Conservation (phyloP, 768 basidiomycete genomes). For the Holtermannia corniformis region DNA sequence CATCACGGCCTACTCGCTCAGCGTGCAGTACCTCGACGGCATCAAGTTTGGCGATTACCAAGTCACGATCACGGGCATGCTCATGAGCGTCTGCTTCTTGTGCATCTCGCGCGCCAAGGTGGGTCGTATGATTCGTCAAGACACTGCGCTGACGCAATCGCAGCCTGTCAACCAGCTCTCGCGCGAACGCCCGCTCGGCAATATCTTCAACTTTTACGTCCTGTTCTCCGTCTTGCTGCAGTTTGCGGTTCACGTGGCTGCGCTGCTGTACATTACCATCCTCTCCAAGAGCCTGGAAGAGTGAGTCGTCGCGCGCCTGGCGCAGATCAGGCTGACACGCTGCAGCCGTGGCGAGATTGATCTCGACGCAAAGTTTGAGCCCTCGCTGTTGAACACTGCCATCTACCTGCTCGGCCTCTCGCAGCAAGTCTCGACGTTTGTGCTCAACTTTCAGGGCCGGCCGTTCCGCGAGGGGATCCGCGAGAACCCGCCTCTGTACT, state of each 20-base stretch:
- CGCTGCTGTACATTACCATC: slow-evolving; percentile 86
- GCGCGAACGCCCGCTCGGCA: slow-evolving; percentile 80
- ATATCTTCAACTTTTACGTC: slow-evolving; percentile 96
- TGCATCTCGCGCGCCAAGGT: slow-evolving; percentile 97
- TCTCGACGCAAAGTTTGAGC: slow-evolving; percentile 92
- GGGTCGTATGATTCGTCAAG: slow-evolving; percentile 22
- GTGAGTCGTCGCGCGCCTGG: slow-evolving; percentile 34
- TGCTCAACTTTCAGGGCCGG: slow-evolving; percentile 94
- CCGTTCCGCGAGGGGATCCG: slow-evolving; percentile 97
- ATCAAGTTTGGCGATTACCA: slow-evolving; percentile 99
- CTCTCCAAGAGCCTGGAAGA: slow-evolving; percentile 67
- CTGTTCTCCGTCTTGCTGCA: slow-evolving; percentile 82
- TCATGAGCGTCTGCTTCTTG: slow-evolving; percentile 98
- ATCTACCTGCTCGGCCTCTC: slow-evolving; percentile 92
- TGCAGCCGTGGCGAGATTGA: slow-evolving; percentile 64
- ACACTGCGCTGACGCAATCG: too few relatives aligned
- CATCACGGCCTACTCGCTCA: slow-evolving; percentile 96
- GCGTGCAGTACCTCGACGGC: slow-evolving; percentile 94
- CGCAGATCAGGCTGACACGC: not conserved
- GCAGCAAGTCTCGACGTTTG: slow-evolving; percentile 97
- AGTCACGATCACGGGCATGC: slow-evolving; percentile 87
- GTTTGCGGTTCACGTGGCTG: slow-evolving; percentile 83
- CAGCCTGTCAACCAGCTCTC: slow-evolving; percentile 96
- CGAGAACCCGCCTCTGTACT: slow-evolving; percentile 88
- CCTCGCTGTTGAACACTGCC: slow-evolving; percentile 86